Percentiles rank a stretch among this genome's conserved stretches.
Evolutionary conservation across 192 early-diverging fungal genomes (phyloP).

Genomic region (Coemansia sp.): DNA sequence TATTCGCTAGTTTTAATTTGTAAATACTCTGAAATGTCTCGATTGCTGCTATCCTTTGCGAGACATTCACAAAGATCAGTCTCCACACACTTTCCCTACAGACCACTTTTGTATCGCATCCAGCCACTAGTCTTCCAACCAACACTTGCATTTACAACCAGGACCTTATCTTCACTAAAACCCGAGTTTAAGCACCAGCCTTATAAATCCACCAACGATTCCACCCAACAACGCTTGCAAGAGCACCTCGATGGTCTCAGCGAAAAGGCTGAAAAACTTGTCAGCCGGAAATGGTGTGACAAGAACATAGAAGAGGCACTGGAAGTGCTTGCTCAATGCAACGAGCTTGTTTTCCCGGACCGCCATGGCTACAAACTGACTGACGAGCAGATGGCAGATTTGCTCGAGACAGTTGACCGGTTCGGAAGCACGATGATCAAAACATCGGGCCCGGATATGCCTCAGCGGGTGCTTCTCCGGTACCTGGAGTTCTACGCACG

Average conservation of each 20-base stretch:
- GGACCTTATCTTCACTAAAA: not conserved
- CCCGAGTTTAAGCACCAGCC: not conserved
- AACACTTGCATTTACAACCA: not conserved
- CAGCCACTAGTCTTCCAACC: not conserved
- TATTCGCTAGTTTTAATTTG: not conserved
- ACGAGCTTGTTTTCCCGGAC: not conserved
- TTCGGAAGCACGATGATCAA: slow-evolving; percentile 13
- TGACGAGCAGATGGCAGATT: not conserved
- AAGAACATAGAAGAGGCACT: slow-evolving; percentile 2
- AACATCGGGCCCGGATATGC: not conserved
- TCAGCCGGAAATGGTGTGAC: not conserved
- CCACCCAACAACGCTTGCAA: not conserved
- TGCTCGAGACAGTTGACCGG: slow-evolving; percentile 28
- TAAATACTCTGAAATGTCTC: slow-evolving; percentile 7
- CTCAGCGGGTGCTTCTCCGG: not conserved
- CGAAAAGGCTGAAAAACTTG: not conserved
- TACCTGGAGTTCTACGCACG: slow-evolving; percentile 45
- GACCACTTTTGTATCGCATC: not conserved
- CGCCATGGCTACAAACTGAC: not conserved
- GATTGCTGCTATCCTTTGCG: slow-evolving; percentile 2
- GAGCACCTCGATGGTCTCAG: slow-evolving; percentile 4
- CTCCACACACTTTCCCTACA: not conserved
- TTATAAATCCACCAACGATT: not conserved
- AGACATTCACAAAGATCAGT: not conserved
- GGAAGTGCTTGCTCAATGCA: slow-evolving; percentile 7